Evolutionary conservation across 192 early-diverging fungal species (phyloP), one percentile per base, ranked within the genome.

Genomic region (Entomortierella chlamydospora): DNA sequence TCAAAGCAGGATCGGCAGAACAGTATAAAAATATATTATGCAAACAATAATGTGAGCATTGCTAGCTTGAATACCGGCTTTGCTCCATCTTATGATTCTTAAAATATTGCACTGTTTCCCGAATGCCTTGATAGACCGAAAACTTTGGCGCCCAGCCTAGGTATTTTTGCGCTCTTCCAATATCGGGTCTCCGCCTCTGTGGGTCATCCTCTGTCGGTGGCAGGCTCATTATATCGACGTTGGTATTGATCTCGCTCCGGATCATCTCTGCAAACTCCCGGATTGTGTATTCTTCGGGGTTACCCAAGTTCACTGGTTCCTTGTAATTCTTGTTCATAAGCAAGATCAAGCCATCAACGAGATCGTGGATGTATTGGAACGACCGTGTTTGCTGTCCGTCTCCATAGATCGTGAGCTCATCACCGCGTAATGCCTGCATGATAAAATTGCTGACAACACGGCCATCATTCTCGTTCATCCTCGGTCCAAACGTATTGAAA

Each of bases 401-500:
- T 17, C 94, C 94, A 81, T 94, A 95, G 12, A 95, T 83, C 22
- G 94, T 95, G 30, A 94, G 54, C 39, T 91, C 83, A 70, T 95
- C 86, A 4, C 92, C 91, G 49, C 87, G 83, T 22, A 95, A 71
- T 1, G 93, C 91, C 76, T 95, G 94, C 77, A 93, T 90, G 70
- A 95, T 94, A 61, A 95, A 95, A 73, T 95, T 95, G 71, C 89
- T 91, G 17, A 95, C 92, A 28, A 95, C 94, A 22, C 94, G 87
- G 17, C 94, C 94, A 70, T 95, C 94, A 58, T 91, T 86, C 53
- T 87, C 88, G 67, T 91, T 92, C 94, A 95, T 95, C 26, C 93
- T 87, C 11, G 94, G 94, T n/a, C 92, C 92, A 70, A 90, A 93
- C 1, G 89, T 87, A 57, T 94, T 93, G 81, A 95, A 95, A 42